Conservation (phyloP, 148 eudicot species). For the Cornus kousa region DNA sequence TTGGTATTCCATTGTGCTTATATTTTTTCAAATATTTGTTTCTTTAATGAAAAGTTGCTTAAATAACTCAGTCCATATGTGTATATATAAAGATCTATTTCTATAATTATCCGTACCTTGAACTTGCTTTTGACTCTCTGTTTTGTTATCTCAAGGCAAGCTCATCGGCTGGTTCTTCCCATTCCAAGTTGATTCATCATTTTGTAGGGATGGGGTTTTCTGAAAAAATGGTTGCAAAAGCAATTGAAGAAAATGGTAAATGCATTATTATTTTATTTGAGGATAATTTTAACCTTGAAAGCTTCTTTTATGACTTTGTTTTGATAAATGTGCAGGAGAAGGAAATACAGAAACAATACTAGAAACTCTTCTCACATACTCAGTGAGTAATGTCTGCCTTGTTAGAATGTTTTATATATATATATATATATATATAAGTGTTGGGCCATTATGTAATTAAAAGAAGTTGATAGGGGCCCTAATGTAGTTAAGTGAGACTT, state of each 20-base stretch:
- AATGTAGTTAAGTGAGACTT: too few relatives aligned
- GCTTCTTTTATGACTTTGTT: constrained; percentile 1
- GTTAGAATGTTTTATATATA: too few relatives aligned
- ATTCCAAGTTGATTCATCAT: constrained; percentile 38
- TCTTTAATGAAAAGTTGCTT: neutral
- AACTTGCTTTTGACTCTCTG: constrained; percentile 7
- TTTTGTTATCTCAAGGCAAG: constrained; percentile 41
- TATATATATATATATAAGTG: too few relatives aligned
- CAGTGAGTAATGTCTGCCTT: constrained; percentile 49
- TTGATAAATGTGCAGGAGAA: constrained; percentile 38
- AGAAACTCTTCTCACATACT: constrained; percentile 52
- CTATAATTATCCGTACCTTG: neutral
- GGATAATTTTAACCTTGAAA: neutral
- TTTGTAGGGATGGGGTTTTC: constrained; percentile 64
- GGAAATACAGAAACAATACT: constrained; percentile 46
- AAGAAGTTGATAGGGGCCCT: too few relatives aligned
- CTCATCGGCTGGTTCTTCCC: constrained; percentile 53
- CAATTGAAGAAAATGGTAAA: constrained; percentile 57
- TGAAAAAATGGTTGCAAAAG: constrained; percentile 51
- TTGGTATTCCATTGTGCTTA: too few relatives aligned
- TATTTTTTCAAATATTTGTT: neutral
- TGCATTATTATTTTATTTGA: neutral
- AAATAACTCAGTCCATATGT: neutral
- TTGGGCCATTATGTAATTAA: too few relatives aligned
- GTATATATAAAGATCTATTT: too few relatives aligned